Conservation (phyloP, 345 rosid species). For the Cochlearia excelsa region DNA sequence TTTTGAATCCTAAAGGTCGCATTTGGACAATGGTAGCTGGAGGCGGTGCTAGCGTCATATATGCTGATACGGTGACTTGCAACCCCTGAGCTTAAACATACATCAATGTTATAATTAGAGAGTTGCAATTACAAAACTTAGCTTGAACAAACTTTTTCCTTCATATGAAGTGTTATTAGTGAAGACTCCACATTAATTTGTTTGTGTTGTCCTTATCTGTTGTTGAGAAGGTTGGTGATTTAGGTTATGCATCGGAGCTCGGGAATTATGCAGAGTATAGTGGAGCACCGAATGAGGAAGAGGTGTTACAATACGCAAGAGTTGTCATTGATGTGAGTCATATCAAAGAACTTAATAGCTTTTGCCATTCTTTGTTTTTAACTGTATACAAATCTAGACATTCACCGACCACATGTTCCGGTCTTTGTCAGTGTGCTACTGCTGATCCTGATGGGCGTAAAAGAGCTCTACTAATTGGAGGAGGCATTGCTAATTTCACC, state of each 20-base stretch:
- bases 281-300: constrained; percentile 98
- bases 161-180: not conserved
- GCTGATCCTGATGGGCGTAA: constrained; percentile 89
- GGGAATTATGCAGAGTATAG: constrained; percentile 98
- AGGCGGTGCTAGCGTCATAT: constrained; percentile 97
- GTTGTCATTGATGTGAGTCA: constrained; percentile 86
- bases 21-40: constrained; percentile 99
- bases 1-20: constrained; percentile 90
- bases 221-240: constrained; percentile 82
- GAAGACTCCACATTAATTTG: not conserved
- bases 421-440: constrained; percentile 70
- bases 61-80: constrained; percentile 83
- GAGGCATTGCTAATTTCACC: constrained; percentile 96
- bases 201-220: constrained; percentile 4
- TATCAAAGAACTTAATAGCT: constrained; percentile 1
- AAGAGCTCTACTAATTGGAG: constrained; percentile 91
- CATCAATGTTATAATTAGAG: not conserved
- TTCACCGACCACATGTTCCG: not conserved
- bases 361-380: constrained; percentile 6
- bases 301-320: constrained; percentile 96
- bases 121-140: not conserved
- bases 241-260: constrained; percentile 95
- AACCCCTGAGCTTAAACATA: not conserved
- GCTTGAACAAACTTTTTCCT: too few species aligned
- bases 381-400: constrained; percentile 1